phyloP scores from a whole-genome alignment of 805 yeast genomes.

The Sugiyamaella qingdaonensis region DNA sequence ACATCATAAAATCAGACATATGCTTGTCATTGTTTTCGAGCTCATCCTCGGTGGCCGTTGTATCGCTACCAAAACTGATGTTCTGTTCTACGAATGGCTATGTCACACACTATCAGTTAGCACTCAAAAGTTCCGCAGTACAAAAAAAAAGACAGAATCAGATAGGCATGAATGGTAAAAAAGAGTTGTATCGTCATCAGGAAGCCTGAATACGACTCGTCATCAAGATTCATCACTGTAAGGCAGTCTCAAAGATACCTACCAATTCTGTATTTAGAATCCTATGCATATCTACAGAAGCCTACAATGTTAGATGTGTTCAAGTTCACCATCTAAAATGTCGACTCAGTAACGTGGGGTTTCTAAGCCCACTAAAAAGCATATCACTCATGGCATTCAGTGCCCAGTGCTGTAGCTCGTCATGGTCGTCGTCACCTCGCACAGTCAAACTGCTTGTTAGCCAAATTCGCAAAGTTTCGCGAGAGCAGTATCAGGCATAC shows the following conservation, averaged over 20 bases:
- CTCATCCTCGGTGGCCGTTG: slow-evolving; percentile 1
- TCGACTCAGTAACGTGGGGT: slow-evolving; percentile 81
- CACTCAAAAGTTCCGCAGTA: too few species aligned
- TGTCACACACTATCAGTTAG: too few species aligned
- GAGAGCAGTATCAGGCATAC: slow-evolving; percentile 32
- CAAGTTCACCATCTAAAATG: slow-evolving; percentile 12
- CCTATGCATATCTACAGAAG: neutral
- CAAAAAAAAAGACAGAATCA: slow-evolving; percentile 35
- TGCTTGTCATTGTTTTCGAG: slow-evolving; percentile 86
- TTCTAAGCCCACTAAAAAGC: slow-evolving; percentile 95
- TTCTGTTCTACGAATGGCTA: neutral
- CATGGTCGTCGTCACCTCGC: slow-evolving; percentile 38
- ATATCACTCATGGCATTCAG: slow-evolving; percentile 93
- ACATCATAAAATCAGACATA: slow-evolving; percentile 88
- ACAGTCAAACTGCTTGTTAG: neutral
- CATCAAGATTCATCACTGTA: slow-evolving; percentile 65
- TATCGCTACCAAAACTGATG: neutral
- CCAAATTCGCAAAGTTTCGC: neutral
- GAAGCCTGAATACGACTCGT: slow-evolving; percentile 98
- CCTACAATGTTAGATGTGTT: neutral
- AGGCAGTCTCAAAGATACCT: neutral
- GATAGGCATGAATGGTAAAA: slow-evolving; percentile 95
- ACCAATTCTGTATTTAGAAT: neutral
- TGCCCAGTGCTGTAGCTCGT: slow-evolving; percentile 99
- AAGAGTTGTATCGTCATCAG: slow-evolving; percentile 82